Evolutionary conservation across 805 yeast genomes (phyloP), one percentile per base, ranked within the genome.

Genomic region (Saturnispora gosingensis): DNA sequence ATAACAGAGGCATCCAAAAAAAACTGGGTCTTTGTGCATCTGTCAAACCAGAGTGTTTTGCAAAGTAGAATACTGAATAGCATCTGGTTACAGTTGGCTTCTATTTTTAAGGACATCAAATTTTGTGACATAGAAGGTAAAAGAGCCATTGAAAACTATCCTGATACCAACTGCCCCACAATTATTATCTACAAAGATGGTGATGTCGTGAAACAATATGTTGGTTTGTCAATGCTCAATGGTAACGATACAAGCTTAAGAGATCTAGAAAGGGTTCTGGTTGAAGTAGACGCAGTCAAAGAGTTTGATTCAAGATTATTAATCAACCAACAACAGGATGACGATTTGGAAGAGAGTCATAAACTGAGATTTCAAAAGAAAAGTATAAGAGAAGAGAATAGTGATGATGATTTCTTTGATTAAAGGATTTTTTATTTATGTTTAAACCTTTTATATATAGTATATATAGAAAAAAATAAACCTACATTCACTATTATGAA

Each of bases 71-170:
- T 90, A 10, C 69, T 91, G 45, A 69, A 81, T 0, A 75, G 80
- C 2, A 61, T 88, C n/a, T 73, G 85, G 57, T 61, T 63, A 10
- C 67, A 74, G 15, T 64, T 81, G 15, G 93, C 98, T 0, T 62
- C 68, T 2, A 83, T 80, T 60, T 91, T 80, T 64, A 77, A 80
- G 22, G 96, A 93, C 61, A 68, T 91, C 59, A 93, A 93, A 67
- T 86, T 93, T 63, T 91, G 88, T 43, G 97, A 93, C 59, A 93
- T 93, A 46, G 83, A 86, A n/a, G 96, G 87, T 24, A 75, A 80
- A 53, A 81, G 97, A 66, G 96, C 97, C 49, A 85, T 90, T 57
- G 98, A 91, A 61, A 82, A 83, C 62, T 93, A 90, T 66, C 97
- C 99, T 2, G 91, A 87, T 25, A 65, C 76, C 32, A 90, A 88